A percentile compares a stretch with the other conserved stretches of the same genome.
Evolutionary conservation across 2,329 filamentous ascomycete genomes (phyloP).

Genomic region (Scedosporium dehoogii): DNA sequence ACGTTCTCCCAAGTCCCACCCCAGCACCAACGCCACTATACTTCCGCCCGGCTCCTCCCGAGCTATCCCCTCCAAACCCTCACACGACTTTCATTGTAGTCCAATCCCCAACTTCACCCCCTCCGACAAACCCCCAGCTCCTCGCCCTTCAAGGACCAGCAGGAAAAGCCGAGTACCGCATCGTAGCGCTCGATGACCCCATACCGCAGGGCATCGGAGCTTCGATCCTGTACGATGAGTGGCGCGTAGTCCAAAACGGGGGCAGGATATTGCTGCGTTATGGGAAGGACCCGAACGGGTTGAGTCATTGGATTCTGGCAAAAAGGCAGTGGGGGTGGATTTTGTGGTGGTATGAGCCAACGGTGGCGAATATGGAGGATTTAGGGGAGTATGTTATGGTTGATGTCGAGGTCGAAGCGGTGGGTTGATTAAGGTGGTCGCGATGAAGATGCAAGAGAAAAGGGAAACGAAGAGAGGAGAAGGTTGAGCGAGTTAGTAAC

Average conservation of each 20-base stretch:
- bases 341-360: constrained; percentile 1
- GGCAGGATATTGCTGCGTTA: neutral
- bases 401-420: neutral
- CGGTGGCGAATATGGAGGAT: neutral
- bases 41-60: neutral
- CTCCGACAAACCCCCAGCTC: neutral
- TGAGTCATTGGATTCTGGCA: neutral
- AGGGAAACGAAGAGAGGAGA: too few species aligned
- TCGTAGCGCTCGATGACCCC: neutral
- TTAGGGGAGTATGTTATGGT: neutral
- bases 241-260: neutral
- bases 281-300: neutral
- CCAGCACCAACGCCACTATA: neutral
- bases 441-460: too few species aligned
- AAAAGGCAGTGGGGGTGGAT: neutral
- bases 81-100: neutral
- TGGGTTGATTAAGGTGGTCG: too few species aligned
- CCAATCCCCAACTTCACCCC: neutral
- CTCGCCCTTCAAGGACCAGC: neutral
- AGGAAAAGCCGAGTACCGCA: neutral
- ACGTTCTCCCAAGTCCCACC: neutral
- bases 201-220: neutral
- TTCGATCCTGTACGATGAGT: neutral
- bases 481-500: too few species aligned
- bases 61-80: neutral